These are phyloP conservation scores for Elsinoe batatas DNA, from an alignment of 2,329 filamentous ascomycete genomes.

Conservation along the genomic window DNA sequence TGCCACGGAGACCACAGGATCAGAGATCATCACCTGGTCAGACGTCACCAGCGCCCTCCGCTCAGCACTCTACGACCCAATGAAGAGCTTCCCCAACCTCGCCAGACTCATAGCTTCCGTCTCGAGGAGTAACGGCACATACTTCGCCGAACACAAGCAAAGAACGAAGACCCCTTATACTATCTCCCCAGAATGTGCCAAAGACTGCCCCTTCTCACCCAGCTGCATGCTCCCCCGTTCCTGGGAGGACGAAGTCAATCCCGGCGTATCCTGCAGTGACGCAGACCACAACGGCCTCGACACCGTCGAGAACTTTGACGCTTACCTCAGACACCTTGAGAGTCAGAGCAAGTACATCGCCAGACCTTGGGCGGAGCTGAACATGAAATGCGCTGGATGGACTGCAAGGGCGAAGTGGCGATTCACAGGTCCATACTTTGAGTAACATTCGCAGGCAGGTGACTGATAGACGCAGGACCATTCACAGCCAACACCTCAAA, in stretches of 20 bases:
- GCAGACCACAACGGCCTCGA: constrained; percentile 21
- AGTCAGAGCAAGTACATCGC: constrained; percentile 26
- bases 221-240: constrained; percentile 14
- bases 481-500: constrained; percentile 36
- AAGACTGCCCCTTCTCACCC: constrained; percentile 23
- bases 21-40: constrained; percentile 29
- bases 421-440: constrained; percentile 14
- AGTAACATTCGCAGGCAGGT: too few relatives aligned
- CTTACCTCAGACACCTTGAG: constrained; percentile 20
- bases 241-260: constrained; percentile 13
- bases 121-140: constrained; percentile 22
- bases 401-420: constrained; percentile 17
- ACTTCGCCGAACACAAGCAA: constrained; percentile 31
- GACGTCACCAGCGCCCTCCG: constrained; percentile 28
- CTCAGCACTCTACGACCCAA: constrained; percentile 26
- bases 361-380: constrained; percentile 27
- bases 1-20: constrained; percentile 18
- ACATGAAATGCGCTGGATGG: constrained; percentile 27
- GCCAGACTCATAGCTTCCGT: constrained; percentile 26
- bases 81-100: constrained; percentile 22
- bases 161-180: constrained; percentile 21
- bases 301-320: constrained; percentile 17
- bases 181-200: constrained; percentile 19
- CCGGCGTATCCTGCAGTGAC: constrained; percentile 30
- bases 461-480: constrained; percentile 3